Conservation (phyloP, 257 asterid genomes). For the Fraxinus cuspidata region DNA sequence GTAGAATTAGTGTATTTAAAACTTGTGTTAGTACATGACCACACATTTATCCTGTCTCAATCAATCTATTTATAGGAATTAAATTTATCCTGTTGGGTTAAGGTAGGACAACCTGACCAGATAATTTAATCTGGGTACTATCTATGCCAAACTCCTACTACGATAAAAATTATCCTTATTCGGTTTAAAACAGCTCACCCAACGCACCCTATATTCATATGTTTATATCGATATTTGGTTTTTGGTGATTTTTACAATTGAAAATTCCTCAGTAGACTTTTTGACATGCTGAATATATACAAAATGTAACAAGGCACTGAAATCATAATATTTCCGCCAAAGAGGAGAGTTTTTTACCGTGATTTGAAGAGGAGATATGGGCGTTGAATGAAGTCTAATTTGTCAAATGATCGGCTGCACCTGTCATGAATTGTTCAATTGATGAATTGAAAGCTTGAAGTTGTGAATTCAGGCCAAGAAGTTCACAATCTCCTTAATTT, state of each 20-base stretch:
- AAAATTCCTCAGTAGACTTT: background rate
- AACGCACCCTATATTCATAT: too few species aligned
- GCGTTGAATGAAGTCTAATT: background rate
- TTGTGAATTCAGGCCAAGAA: background rate
- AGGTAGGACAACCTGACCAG: too few species aligned
- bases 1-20: too few species aligned
- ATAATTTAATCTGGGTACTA: too few species aligned
- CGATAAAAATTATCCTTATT: too few species aligned
- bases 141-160: too few species aligned
- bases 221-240: background rate
- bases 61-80: too few species aligned
- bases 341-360: background rate
- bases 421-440: background rate
- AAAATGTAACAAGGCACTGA: background rate
- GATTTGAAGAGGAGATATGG: background rate
- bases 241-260: background rate
- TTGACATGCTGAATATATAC: background rate
- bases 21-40: too few species aligned
- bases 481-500: too few species aligned
- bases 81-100: too few species aligned
- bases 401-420: background rate
- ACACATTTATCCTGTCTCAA: too few species aligned
- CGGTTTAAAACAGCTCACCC: too few species aligned
- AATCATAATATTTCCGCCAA: background rate
- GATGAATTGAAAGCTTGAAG: background rate